Conservation (phyloP, 129 eudicot genomes). For the Smallanthus sonchifolius region DNA sequence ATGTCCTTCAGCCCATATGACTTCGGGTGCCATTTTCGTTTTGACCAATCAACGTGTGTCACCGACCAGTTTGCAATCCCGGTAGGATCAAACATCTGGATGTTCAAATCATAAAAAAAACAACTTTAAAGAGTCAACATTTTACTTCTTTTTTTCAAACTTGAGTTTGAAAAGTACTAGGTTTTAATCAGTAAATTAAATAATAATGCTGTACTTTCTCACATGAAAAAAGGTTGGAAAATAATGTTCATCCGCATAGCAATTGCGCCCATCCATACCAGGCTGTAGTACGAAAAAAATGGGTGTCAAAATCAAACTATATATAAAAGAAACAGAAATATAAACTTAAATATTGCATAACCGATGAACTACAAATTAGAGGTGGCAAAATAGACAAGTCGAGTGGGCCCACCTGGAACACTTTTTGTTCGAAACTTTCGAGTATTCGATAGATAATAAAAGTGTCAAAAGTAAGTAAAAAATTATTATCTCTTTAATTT, state of each 20-base stretch:
- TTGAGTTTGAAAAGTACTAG: neutral
- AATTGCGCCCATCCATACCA: constrained; percentile 79
- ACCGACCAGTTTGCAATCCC: constrained; percentile 93
- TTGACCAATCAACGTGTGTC: constrained; percentile 97
- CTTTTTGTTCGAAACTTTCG: neutral
- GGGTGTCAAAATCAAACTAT: neutral
- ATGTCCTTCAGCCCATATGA: constrained; percentile 62
- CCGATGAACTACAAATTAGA: neutral
- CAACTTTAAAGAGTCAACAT: neutral
- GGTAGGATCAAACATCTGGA: constrained; percentile 81
- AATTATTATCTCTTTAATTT: neutral
- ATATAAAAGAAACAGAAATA: neutral
- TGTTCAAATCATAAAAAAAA: constrained; percentile 5
- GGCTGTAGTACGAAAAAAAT: constrained; percentile 46
- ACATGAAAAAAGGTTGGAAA: constrained; percentile 81
- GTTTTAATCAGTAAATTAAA: neutral
- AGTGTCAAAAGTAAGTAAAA: neutral
- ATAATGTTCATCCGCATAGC: constrained; percentile 94
- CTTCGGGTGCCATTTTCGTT: constrained; percentile 95
- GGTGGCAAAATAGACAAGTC: neutral
- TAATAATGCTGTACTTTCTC: constrained; percentile 3
- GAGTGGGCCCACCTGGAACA: neutral
- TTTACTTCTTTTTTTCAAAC: constrained; percentile 1
- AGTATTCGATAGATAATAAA: neutral
- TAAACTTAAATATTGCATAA: neutral